Evolutionary conservation across 2,329 filamentous ascomycete species (phyloP), one percentile per base, ranked within the genome.

Genomic region (Sporothrix pallida): DNA sequence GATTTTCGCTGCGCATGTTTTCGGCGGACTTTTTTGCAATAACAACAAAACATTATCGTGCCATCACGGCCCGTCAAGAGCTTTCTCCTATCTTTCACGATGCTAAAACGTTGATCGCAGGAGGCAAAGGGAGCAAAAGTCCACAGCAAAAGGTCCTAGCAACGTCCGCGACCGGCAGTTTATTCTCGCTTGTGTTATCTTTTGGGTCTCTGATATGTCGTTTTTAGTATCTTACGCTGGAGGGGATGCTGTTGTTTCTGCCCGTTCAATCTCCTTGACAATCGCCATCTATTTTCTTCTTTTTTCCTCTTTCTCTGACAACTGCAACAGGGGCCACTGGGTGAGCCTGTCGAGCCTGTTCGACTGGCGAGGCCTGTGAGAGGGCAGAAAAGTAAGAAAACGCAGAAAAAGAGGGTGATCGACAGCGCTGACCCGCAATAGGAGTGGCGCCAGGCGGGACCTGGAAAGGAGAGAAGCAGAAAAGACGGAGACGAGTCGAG

Each of bases 401-500:
- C 31, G 4, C 2, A 37, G 31, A 37, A 37, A 37, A 37, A 37
- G 31, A 37, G 46, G 65, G 26, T 68, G 65, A 68, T 68, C 65
- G 65, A 26, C 65, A 68, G 46, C 23, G 12, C 65, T 50, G 65
- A 52, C 65, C 71, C 62, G 62, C 50, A 72, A 70, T 23, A 44
- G 52, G 63, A 67, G 52, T 67, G 71, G 70, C 26, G 37, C 68
- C n/a, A 70, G 63, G 50, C 56, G 56, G 56, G 26, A 23, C 48
- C 44, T 70, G 50, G 52, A 46, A 50, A 52, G 44, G 23, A 26
- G 48, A 44, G 48, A n/a, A n/a, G 20, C n/a, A 17, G 68, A 44
- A 44, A 42, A 26, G 17, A 5, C 26, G 50, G 8, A 23, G 37
- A 7, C 31, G 31, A 37, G 31, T 37, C 7, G 31, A 37, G 31